Percentiles rank a stretch among this genome's conserved stretches.
Evolutionary conservation across 2,329 filamentous ascomycete genomes (phyloP).

Genomic region (Tolypocladium tropicale): DNA sequence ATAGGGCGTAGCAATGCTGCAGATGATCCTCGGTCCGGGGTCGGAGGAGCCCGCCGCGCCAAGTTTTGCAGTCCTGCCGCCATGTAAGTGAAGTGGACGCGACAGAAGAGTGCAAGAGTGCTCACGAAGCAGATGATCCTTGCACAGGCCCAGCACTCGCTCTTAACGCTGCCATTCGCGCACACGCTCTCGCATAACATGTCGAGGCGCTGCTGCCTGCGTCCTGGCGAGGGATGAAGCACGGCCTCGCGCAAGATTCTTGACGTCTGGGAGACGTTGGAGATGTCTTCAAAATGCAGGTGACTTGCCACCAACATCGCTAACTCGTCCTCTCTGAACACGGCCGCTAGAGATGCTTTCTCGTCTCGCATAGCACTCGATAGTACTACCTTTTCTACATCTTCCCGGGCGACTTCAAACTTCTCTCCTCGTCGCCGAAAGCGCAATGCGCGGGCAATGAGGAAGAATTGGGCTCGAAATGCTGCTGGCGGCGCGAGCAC

Average conservation of each 20-base stretch:
- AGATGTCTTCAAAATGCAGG: constrained; percentile 7
- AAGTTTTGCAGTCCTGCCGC: background rate
- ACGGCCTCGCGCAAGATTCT: constrained; percentile 3
- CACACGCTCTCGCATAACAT: constrained; percentile 6
- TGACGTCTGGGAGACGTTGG: constrained; percentile 6
- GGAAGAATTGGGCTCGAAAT: background rate
- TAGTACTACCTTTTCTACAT: background rate
- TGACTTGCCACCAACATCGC: constrained; percentile 2
- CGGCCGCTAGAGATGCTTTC: background rate
- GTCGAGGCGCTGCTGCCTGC: constrained; percentile 1
- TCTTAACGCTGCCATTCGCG: background rate
- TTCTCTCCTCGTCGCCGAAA: background rate
- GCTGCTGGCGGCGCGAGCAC: background rate
- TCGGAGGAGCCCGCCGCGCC: background rate
- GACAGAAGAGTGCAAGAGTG: background rate
- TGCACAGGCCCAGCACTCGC: constrained; percentile 9
- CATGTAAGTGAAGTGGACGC: background rate
- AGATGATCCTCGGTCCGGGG: constrained; percentile 6
- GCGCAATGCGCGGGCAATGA: background rate
- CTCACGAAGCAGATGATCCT: constrained; percentile 7
- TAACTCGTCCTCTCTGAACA: constrained; percentile 4
- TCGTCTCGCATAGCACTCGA: background rate
- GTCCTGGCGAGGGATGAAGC: background rate
- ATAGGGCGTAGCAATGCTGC: constrained; percentile 7
- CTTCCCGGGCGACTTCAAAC: background rate